A percentile compares a stretch with the other conserved stretches of the same genome.
Conservation (phyloP, 306 rosid species). For the Erythrophleum fordii region DNA sequence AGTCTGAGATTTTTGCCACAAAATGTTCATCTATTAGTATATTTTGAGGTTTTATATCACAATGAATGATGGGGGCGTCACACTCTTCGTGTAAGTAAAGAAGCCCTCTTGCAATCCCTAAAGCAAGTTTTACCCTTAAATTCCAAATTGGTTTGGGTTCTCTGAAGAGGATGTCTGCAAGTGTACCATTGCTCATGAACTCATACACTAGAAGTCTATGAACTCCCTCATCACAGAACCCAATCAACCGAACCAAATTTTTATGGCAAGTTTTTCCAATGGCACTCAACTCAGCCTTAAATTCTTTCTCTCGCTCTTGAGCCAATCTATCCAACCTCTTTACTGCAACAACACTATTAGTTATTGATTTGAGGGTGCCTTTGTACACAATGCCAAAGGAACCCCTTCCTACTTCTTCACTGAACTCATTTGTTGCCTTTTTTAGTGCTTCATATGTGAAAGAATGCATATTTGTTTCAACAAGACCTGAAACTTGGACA, state of each 20-base stretch:
- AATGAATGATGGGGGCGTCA: conserved; percentile 51
- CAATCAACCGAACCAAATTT: conserved; percentile 49
- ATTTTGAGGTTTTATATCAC: conserved; percentile 57
- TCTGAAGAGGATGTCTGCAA: conserved; percentile 44
- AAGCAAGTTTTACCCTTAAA: conserved; percentile 40
- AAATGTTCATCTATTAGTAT: conserved; percentile 45
- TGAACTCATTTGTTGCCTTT: conserved; percentile 45
- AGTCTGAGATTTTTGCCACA: conserved; percentile 46
- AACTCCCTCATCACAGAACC: conserved; percentile 52
- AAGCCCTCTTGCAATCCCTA: conserved; percentile 53
- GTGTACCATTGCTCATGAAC: conserved; percentile 49
- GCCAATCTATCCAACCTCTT: conserved; percentile 53
- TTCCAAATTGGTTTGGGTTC: conserved; percentile 43
- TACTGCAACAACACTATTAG: conserved; percentile 38
- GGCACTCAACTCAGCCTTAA: conserved; percentile 47
- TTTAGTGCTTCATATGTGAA: conserved; percentile 42
- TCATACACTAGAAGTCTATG: conserved; percentile 49
- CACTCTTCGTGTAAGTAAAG: conserved; percentile 58
- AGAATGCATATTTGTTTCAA: conserved; percentile 46
- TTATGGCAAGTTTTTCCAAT: conserved; percentile 52
- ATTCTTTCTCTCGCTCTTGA: conserved; percentile 50
- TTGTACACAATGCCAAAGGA: conserved; percentile 56
- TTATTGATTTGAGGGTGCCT: conserved; percentile 37
- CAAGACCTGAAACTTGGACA: conserved; percentile 21
- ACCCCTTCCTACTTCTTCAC: conserved; percentile 50